A percentile compares a stretch with the other conserved stretches of the same genome.
Evolutionary conservation across 78 protist genomes (phyloP).

Genomic region (Pigoraptor vietnamica): DNA sequence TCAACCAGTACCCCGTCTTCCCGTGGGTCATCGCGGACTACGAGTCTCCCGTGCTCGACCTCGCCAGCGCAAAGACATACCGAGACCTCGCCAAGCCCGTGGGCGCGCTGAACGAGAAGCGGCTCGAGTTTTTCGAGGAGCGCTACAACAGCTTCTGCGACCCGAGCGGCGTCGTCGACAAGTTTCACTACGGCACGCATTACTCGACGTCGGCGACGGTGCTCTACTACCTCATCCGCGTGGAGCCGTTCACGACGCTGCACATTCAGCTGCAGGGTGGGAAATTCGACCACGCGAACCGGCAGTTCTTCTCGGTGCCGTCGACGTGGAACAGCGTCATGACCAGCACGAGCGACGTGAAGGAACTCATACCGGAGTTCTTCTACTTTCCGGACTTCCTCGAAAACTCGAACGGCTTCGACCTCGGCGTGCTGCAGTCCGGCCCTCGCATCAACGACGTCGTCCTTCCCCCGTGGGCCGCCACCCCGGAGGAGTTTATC

Average conservation of each 20-base stretch:
- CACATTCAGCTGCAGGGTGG: slow-evolving; percentile 69
- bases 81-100: slow-evolving; percentile 93
- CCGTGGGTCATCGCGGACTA: slow-evolving; percentile 92
- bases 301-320: slow-evolving; percentile 80
- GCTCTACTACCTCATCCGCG: slow-evolving; percentile 81
- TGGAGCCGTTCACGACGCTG: slow-evolving; percentile 89
- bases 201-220: slow-evolving; percentile 72
- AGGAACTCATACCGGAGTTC: slow-evolving; percentile 92
- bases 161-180: slow-evolving; percentile 35
- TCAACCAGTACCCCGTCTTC: slow-evolving; percentile 85
- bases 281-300: slow-evolving; percentile 90
- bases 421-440: slow-evolving; percentile 79
- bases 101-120: slow-evolving; percentile 74
- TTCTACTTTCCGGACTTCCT: slow-evolving; percentile 81
- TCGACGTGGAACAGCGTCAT: slow-evolving; percentile 61
- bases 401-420: slow-evolving; percentile 53
- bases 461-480: slow-evolving; percentile 94
- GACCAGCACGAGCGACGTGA: slow-evolving; percentile 67
- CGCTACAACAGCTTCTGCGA: slow-evolving; percentile 43
- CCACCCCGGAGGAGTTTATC: slow-evolving; percentile 71
- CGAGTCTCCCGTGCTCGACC: slow-evolving; percentile 53
- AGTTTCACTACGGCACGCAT: slow-evolving; percentile 92
- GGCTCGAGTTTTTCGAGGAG: slow-evolving; percentile 47
- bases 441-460: slow-evolving; percentile 74
- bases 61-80: slow-evolving; percentile 54